phyloP scores from a whole-genome alignment of 73 alveolate species.

The Diophrys appendiculata region DNA sequence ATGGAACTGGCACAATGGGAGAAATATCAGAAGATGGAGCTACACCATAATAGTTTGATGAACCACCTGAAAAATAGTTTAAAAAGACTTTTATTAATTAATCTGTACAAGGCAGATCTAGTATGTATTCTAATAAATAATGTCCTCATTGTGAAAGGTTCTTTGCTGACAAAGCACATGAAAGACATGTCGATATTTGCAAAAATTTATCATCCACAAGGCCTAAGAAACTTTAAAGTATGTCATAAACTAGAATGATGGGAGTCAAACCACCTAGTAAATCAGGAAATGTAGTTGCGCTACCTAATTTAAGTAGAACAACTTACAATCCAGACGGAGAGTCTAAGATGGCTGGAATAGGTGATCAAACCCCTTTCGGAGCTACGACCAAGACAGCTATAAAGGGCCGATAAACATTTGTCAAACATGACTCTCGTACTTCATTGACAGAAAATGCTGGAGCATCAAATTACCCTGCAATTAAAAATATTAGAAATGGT shows the following conservation, averaged over 20 bases:
- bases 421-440: background rate
- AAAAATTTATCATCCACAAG: background rate
- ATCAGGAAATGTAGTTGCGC: background rate
- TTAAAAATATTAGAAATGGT: background rate
- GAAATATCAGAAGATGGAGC: background rate
- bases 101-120: background rate
- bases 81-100: background rate
- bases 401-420: background rate
- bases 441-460: background rate
- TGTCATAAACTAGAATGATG: background rate
- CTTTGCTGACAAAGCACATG: conserved; percentile 14
- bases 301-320: background rate
- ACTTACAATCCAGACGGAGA: background rate
- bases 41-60: background rate
- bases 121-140: background rate
- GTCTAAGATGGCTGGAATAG: background rate
- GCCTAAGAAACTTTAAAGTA: conserved; percentile 7
- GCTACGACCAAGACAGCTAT: background rate
- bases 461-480: background rate
- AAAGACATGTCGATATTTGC: conserved; percentile 19
- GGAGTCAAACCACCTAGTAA: background rate
- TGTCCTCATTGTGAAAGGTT: conserved; percentile 29
- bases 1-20: conserved; percentile 1
- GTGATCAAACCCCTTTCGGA: background rate
- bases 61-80: background rate